A percentile compares a stretch with the other conserved stretches of the same genome.
Evolutionary conservation across 495 filamentous ascomycete genomes (phyloP).

Genomic region (Annulohypoxylon maeteangense): DNA sequence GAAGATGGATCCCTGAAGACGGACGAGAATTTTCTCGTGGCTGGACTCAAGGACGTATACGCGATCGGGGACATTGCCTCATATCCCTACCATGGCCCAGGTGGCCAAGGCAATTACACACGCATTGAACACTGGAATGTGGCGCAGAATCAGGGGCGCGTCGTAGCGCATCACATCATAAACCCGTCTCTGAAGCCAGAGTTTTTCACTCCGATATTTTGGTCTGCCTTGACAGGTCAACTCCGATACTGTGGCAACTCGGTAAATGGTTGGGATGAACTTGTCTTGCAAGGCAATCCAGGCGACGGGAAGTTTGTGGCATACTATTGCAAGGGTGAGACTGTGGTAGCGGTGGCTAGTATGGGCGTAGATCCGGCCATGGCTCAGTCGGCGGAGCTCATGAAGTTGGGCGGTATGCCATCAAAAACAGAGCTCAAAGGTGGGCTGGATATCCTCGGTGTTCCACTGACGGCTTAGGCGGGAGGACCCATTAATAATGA

Average conservation of each 20-base stretch:
- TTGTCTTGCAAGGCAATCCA: conserved; percentile 78
- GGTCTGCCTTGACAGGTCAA: conserved; percentile 90
- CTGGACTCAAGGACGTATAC: conserved; percentile 80
- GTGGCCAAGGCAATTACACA: conserved; percentile 71
- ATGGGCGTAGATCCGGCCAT: conserved; percentile 93
- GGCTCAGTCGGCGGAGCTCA: conserved; percentile 83
- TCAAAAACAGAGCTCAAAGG: conserved; percentile 77
- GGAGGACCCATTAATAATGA: not conserved
- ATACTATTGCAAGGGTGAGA: conserved; percentile 88
- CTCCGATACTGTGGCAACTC: conserved; percentile 93
- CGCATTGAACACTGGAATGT: conserved; percentile 99
- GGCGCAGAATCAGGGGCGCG: conserved; percentile 88
- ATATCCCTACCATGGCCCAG: conserved; percentile 92
- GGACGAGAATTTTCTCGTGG: conserved; percentile 79
- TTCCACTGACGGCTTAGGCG: conserved; percentile 53
- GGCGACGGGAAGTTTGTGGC: conserved; percentile 87
- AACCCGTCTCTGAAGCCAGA: conserved; percentile 68
- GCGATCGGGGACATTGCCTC: conserved; percentile 97
- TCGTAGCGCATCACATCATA: conserved; percentile 77
- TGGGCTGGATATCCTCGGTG: conserved; percentile 77
- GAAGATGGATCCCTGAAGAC: conserved; percentile 84
- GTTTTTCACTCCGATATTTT: conserved; percentile 92
- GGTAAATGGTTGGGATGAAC: conserved; percentile 80
- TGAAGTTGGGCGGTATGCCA: conserved; percentile 85
- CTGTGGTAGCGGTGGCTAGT: conserved; percentile 88